Evolutionary conservation across 192 early-diverging fungal genomes (phyloP), one percentile per base, ranked within the genome.

Genomic region (Radiomyces spectabilis): DNA sequence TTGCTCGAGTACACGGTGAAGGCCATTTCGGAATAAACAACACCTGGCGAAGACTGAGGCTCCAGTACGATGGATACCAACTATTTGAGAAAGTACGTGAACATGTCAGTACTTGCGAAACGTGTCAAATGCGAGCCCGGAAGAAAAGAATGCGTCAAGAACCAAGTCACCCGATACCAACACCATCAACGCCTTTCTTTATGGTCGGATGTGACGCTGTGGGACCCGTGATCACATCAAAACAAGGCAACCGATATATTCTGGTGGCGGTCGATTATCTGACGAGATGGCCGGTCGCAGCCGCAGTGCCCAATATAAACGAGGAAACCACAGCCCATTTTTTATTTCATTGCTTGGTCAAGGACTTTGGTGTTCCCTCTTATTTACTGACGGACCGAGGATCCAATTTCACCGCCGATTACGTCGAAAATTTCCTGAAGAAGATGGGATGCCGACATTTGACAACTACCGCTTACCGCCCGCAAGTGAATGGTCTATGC

Each of bases 211-310:
- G 26, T 18, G 47, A 59, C 44, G 39, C 48, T 3, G 31, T 59
- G 8, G 57, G 57, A 0, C 57, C 48, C 1, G 16, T 59, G 9
- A 1, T 25, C 3, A 1, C 19, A 5, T 34, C 51, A 0, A 22
- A 30, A 0, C 8, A 27, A 16, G 54, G 59, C 16, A 64, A 61
- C 13, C 1, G 27, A 1, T 60, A 56, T 30, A 63, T 69, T 6
- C 19, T 69, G 2, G 34, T 57, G 1, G 59, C 55, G 6, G 46
- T 57, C 2, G 60, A 63, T 34, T 59, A 69, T 26, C 12, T 54
- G 2, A 69, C 57, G 2, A 48, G 39, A 15, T 68, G 59, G 55
- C 66, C 59, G 1, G 41, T 57, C 7, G 59, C 59, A 0, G 18
- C 1, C 0, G 59, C 59, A 0, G 40, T 68, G 12, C 42, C 19